Evolutionary conservation across 148 eudicot genomes (phyloP).

Genomic region (Tetragonia tetragonoides): DNA sequence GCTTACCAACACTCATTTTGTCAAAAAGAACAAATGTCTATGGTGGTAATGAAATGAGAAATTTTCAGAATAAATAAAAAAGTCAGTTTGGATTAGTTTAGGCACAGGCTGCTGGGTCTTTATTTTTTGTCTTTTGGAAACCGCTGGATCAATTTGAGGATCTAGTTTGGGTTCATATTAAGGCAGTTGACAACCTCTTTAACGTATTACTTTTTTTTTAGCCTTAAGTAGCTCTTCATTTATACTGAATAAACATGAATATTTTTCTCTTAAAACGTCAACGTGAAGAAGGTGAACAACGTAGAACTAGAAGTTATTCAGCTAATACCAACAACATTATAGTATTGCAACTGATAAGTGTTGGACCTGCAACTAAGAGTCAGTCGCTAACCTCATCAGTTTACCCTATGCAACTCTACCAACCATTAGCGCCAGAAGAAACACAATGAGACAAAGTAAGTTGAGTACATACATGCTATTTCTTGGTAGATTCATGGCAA

Average conservation of each 20-base stretch:
- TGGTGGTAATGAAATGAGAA: neutral
- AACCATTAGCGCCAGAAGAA: neutral
- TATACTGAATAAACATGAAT: neutral
- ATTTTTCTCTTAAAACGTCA: neutral
- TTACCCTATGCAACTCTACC: neutral
- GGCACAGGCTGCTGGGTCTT: neutral
- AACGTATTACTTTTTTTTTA: neutral
- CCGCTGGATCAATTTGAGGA: constrained; percentile 3
- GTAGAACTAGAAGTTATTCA: neutral
- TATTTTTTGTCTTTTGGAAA: neutral
- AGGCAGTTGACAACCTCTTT: neutral
- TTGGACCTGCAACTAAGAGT: neutral
- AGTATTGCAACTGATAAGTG: neutral
- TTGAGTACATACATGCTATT: constrained; percentile 80
- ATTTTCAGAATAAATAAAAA: neutral
- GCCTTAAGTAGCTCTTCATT: neutral
- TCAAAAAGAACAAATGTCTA: neutral
- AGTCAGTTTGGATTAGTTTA: neutral
- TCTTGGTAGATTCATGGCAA: constrained; percentile 97
- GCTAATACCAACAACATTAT: constrained; percentile 1
- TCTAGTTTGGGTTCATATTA: neutral
- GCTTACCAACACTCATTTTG: neutral
- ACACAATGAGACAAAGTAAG: constrained; percentile 1
- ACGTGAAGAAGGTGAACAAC: neutral
- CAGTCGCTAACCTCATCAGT: neutral